A percentile compares a stretch with the other conserved stretches of the same genome.
Conservation (phyloP, 768 basidiomycete genomes). For the Amanita exitialis region DNA sequence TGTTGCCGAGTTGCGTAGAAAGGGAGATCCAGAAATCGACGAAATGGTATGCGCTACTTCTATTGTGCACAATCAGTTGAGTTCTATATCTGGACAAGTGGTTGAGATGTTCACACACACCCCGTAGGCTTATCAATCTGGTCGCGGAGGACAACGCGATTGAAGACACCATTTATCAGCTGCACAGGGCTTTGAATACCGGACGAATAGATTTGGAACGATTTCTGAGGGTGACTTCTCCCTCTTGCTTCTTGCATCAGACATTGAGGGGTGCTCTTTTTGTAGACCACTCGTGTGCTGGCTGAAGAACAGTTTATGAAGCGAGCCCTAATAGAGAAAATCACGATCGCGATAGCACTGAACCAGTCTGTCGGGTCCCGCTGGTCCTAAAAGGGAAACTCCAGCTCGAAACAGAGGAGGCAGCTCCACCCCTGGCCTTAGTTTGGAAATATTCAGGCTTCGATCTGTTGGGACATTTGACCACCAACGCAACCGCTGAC, state of each 20-base stretch:
- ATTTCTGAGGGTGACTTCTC: slow-evolving; percentile 71
- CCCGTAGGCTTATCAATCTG: slow-evolving; percentile 75
- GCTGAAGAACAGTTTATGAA: slow-evolving; percentile 98
- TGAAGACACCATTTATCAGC: slow-evolving; percentile 96
- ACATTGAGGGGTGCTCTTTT: slow-evolving; percentile 7
- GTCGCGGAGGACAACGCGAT: slow-evolving; percentile 99
- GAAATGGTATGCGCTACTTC: slow-evolving; percentile 93
- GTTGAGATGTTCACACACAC: slow-evolving; percentile 6
- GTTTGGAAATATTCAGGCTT: background rate
- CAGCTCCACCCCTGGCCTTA: background rate
- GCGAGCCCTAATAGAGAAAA: slow-evolving; percentile 89
- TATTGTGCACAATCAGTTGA: slow-evolving; percentile 96
- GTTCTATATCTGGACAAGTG: slow-evolving; percentile 6
- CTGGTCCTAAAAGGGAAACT: slow-evolving; percentile 21
- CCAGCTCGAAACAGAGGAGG: slow-evolving; percentile 16
- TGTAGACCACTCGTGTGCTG: slow-evolving; percentile 70
- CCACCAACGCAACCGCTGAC: background rate
- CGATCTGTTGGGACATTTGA: slow-evolving; percentile 1
- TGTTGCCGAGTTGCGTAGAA: slow-evolving; percentile 65
- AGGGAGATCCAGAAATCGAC: slow-evolving; percentile 90
- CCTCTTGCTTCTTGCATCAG: slow-evolving; percentile 8
- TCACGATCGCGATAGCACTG: slow-evolving; percentile 51
- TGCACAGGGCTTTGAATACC: slow-evolving; percentile 86
- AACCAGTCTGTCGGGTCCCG: slow-evolving; percentile 30
- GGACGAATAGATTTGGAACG: slow-evolving; percentile 91